Evolutionary conservation across 192 early-diverging fungal genomes (phyloP).

Genomic region (Allomyces javanicus): DNA sequence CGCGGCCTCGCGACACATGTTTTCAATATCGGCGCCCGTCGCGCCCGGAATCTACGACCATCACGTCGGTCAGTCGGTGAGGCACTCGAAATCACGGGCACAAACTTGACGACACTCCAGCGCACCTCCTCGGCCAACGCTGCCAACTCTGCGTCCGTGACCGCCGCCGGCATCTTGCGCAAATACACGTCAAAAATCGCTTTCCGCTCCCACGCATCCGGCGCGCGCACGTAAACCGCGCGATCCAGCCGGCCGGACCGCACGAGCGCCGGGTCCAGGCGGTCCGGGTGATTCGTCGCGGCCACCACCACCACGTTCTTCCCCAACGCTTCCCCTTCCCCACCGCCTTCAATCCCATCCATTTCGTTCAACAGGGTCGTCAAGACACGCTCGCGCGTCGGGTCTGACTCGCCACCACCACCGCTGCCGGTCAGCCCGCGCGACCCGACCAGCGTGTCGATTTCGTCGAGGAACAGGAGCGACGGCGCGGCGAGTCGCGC

Average conservation of each 20-base stretch:
- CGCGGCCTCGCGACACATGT: conserved; percentile 39
- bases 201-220: not conserved
- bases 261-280: conserved; percentile 66
- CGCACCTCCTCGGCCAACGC: too few relatives aligned
- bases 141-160: too few relatives aligned
- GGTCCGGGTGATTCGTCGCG: conserved; percentile 73
- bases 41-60: conserved; percentile 5
- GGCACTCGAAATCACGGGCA: too few relatives aligned
- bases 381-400: conserved; percentile 59
- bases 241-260: conserved; percentile 70
- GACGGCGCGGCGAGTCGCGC: conserved; percentile 62
- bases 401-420: conserved; percentile 19
- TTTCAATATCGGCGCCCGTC: conserved; percentile 38
- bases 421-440: conserved; percentile 23
- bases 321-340: conserved; percentile 16
- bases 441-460: conserved; percentile 89
- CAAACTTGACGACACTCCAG: too few relatives aligned
- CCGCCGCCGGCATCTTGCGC: not conserved
- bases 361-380: conserved; percentile 70
- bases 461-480: conserved; percentile 90
- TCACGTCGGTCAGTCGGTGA: too few relatives aligned
- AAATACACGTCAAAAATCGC: not conserved
- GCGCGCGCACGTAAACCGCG: conserved; percentile 36
- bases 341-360: conserved; percentile 65
- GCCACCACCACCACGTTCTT: conserved; percentile 50